Evolutionary conservation across 1,284 basidiomycete species (phyloP).

Genomic region (Ganoderma meredithae): DNA sequence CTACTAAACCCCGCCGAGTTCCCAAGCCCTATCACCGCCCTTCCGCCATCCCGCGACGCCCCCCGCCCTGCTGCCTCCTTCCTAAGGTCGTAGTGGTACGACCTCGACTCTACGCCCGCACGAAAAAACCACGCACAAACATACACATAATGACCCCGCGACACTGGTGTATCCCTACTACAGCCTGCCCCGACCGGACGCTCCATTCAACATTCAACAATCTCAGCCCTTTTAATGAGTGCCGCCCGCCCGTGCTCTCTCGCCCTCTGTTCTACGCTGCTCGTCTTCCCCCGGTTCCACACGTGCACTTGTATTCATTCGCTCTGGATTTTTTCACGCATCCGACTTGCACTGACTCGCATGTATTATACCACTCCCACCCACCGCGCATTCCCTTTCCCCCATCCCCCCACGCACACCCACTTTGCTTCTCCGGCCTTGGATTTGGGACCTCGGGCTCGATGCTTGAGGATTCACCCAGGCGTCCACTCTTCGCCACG

Average conservation of each 20-base stretch:
- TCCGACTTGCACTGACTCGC: too few relatives aligned
- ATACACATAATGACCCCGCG: slow-evolving; percentile 1
- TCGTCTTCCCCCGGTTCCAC: background rate
- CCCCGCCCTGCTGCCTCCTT: background rate
- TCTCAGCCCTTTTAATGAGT: background rate
- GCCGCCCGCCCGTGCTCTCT: background rate
- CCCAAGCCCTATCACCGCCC: background rate
- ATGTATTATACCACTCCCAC: slow-evolving; percentile 1
- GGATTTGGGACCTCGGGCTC: background rate
- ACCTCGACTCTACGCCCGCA: background rate
- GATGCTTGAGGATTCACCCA: background rate
- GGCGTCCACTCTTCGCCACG: background rate
- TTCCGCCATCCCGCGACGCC: background rate
- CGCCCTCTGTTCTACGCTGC: background rate
- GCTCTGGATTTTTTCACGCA: slow-evolving; percentile 2
- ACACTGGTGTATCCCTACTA: slow-evolving; percentile 8
- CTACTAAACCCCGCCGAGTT: background rate
- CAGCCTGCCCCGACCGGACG: background rate
- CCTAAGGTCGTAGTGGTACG: background rate
- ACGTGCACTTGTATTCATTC: slow-evolving; percentile 6
- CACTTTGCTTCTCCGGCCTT: background rate
- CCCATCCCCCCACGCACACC: background rate
- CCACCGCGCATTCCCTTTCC: background rate
- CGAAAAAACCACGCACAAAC: background rate
- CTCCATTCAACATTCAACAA: background rate